These are phyloP conservation scores for Cladosporium sp. DNA, from an alignment of 2,329 filamentous ascomycete genomes.

Conservation along the genomic window DNA sequence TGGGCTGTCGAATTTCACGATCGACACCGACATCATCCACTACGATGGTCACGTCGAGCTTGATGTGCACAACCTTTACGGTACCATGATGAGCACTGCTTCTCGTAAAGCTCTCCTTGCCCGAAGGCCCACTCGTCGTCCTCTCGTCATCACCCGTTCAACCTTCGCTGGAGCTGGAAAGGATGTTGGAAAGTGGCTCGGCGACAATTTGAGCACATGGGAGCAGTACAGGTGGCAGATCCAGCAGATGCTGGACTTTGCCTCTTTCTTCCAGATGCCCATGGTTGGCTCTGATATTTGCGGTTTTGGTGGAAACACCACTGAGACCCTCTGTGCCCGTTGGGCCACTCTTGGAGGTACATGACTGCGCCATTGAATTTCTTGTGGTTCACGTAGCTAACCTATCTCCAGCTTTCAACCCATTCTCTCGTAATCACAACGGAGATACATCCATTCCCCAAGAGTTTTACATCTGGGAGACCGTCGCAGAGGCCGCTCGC, in stretches of 20 bases:
- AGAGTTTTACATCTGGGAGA: slow-evolving; percentile 69
- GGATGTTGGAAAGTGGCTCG: slow-evolving; percentile 58
- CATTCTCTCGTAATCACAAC: slow-evolving; percentile 74
- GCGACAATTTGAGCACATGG: slow-evolving; percentile 49
- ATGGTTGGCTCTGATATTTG: slow-evolving; percentile 64
- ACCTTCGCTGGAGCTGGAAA: slow-evolving; percentile 69
- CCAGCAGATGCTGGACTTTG: slow-evolving; percentile 43
- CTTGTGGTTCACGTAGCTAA: background rate
- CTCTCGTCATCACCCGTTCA: slow-evolving; percentile 69
- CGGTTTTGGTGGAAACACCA: slow-evolving; percentile 67
- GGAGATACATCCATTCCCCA: slow-evolving; percentile 53
- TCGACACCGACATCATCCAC: slow-evolving; percentile 66
- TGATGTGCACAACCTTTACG: slow-evolving; percentile 67
- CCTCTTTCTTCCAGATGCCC: slow-evolving; percentile 42
- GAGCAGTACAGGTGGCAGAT: slow-evolving; percentile 41
- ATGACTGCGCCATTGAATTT: too few relatives aligned
- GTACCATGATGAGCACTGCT: slow-evolving; percentile 66
- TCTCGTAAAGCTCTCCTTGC: slow-evolving; percentile 64
- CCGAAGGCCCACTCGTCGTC: slow-evolving; percentile 61
- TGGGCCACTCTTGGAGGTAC: slow-evolving; percentile 63
- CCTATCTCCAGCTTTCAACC: slow-evolving; percentile 56
- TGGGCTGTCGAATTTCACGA: slow-evolving; percentile 44
- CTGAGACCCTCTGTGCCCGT: slow-evolving; percentile 65
- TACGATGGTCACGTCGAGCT: slow-evolving; percentile 66
- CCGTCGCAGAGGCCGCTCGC: slow-evolving; percentile 61